These are phyloP conservation scores for Coniochaeta ligniaria DNA, from an alignment of 2,329 filamentous ascomycete genomes.

Conservation along the genomic window DNA sequence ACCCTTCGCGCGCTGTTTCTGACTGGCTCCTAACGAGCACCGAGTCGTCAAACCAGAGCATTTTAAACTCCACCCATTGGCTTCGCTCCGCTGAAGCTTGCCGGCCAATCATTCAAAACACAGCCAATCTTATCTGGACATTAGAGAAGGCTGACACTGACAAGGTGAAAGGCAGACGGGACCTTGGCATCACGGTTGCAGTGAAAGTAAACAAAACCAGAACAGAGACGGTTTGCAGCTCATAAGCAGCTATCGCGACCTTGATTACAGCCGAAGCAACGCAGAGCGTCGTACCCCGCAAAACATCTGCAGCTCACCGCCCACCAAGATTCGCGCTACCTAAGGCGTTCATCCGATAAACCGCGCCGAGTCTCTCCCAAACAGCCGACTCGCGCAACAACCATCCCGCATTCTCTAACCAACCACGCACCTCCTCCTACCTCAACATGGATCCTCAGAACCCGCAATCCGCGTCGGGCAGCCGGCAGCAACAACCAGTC, in stretches of 20 bases:
- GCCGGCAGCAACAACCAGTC: constrained; percentile 55
- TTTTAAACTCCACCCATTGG: constrained; percentile 23
- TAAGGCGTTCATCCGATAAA: background rate
- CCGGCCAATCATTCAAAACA: constrained; percentile 21
- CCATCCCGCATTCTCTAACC: background rate
- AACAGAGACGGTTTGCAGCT: background rate
- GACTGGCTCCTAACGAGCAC: constrained; percentile 16
- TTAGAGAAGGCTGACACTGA: constrained; percentile 1
- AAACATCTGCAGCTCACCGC: background rate
- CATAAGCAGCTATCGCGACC: background rate
- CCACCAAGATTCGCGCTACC: background rate
- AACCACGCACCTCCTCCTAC: background rate
- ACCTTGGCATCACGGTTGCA: background rate
- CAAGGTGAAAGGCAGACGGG: background rate
- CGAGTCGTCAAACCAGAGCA: constrained; percentile 16
- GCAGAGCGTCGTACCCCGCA: background rate
- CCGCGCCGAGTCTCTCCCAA: background rate
- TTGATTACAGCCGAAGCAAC: background rate
- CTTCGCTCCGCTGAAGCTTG: constrained; percentile 11
- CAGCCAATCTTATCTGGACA: constrained; percentile 16
- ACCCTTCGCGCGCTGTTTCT: constrained; percentile 17
- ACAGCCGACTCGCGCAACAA: background rate
- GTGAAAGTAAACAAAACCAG: constrained; percentile 7
- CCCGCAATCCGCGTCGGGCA: constrained; percentile 37
- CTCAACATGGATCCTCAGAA: constrained; percentile 47